Base-by-base conservation (phyloP, 2,329 filamentous ascomycete genomes). In the Diatrype stigma region DNA sequence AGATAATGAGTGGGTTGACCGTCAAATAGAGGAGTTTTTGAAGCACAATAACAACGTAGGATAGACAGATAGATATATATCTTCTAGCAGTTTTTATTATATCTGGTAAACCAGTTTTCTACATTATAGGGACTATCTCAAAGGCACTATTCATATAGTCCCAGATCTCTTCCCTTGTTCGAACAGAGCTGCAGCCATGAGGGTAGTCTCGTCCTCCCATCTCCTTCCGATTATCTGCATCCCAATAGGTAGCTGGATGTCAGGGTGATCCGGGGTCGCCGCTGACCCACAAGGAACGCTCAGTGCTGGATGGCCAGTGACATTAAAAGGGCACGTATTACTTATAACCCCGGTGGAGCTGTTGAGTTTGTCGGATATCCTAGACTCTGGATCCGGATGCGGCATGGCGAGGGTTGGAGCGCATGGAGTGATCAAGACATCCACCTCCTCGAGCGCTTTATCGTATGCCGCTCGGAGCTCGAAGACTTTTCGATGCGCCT, bases 391-490 rank as follows among this genome's bases (percentile, higher is more conserved):
- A 52, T 47, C 46, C 21, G 69, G 69, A 58, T 70, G 68, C 14
- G 70, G 71, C 54, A 70, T 72, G 0, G 74, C 73, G 6, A 77
- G 68, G 1, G 67, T 71, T 1, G 75, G 73, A 12, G 73, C 72
- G 11, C 72, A 71, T 1, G 77, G 77, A n/a, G 75, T 75, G 34
- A 81, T 56, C 3, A 81, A 63, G 2, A 81, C 67, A 54, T 80
- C 77, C 1, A 74, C 66, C 0, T 71, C 59, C 44, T 70, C 62
- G 3, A 79, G 56, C 0, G 69, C 75, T n/a, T 57, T 46, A 56
- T 80, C 75, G 56, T 80, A 80, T 1, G 73, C 75, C 10, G 68
- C 72, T 7, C 74, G 65, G 26, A 76, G 64, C 56, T 75, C 64
- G 51, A 74, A 70, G 3, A 73, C 70, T 50, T 76, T 72, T 47